phyloP scores from a whole-genome alignment of 1,139 yeast genomes.

The Hyphopichia pseudoburtonii region DNA sequence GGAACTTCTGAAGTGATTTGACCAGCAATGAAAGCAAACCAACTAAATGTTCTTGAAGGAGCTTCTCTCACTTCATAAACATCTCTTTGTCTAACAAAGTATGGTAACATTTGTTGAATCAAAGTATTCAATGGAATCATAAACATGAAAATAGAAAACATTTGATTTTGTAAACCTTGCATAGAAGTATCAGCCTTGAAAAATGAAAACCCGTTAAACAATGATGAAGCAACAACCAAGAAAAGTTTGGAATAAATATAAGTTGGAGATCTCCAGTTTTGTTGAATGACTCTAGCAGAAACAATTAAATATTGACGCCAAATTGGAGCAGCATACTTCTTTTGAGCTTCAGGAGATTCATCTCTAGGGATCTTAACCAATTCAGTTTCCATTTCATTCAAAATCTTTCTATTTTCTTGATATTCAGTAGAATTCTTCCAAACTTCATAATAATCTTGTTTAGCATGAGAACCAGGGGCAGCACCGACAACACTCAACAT shows the following conservation, averaged over 20 bases:
- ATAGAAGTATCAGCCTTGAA: slow-evolving; percentile 62
- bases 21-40: slow-evolving; percentile 45
- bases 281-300: slow-evolving; percentile 55
- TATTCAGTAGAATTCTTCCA: slow-evolving; percentile 65
- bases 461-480: slow-evolving; percentile 73
- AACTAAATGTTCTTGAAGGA: slow-evolving; percentile 58
- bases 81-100: slow-evolving; percentile 69
- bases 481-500: slow-evolving; percentile 80
- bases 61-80: slow-evolving; percentile 89
- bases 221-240: slow-evolving; percentile 48
- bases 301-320: slow-evolving; percentile 53
- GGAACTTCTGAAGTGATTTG: slow-evolving; percentile 40
- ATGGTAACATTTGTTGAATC: slow-evolving; percentile 73
- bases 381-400: slow-evolving; percentile 46
- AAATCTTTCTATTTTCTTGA: slow-evolving; percentile 38
- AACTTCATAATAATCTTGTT: slow-evolving; percentile 61
- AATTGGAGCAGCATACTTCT: slow-evolving; percentile 46
- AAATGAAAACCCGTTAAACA: slow-evolving; percentile 76
- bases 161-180: slow-evolving; percentile 63
- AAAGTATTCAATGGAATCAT: slow-evolving; percentile 60
- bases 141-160: slow-evolving; percentile 71
- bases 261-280: slow-evolving; percentile 74
- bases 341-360: slow-evolving; percentile 29
- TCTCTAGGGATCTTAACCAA: slow-evolving; percentile 38
- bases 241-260: slow-evolving; percentile 68